Base-by-base conservation (phyloP, 768 basidiomycete genomes). In the Lactarius sanguifluus region DNA sequence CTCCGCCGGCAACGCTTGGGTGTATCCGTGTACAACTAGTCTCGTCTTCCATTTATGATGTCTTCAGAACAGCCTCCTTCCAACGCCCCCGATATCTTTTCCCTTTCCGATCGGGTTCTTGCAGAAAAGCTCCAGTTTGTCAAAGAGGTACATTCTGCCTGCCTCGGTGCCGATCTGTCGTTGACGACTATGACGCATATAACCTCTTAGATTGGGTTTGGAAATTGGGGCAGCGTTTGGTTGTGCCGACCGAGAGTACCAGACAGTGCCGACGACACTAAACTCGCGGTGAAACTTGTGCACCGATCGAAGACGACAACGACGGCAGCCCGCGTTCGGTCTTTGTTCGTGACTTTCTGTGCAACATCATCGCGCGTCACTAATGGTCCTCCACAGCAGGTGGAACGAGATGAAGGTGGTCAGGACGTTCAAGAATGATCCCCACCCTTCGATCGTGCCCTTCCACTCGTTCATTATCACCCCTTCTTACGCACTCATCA, bases 331-430 rank as follows among this genome's bases (percentile, higher is more conserved):
- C 85, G 96, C 61, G 91, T 99, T 64, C 81, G 88, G 73, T 94
- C 94, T 55, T 80, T 98, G 86, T 97, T 73, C 68, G 88, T 80
- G 1, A 45, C 61, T 56, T 56, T 64, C 52, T 62, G 58, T 13
- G 28, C 10, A 54, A 36, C 36, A 12, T 55, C 25, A 56, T n/a
- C 5, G 25, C 64, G 59, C 41, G 9, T 16, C 59, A 62, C 45
- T 54, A 56, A 61, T 5, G 18, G 54, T 40, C 15, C n/a, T 16
- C 34, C 38, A 30, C 34, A n/a, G 43, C 69, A 94, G 92, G 79
- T 94, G 95, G 95, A 96, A 95, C 74, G 95, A 98, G 80, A 96
- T 96, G 94, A 96, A 96, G 83, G 90, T 96, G 72, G 87, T 98
- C 66, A 83, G 91, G 71, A 81, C 87, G 13, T 86, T 98, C 76